Conservation (phyloP, 2,329 filamentous ascomycete genomes). For the Sporothrix schenckii region DNA sequence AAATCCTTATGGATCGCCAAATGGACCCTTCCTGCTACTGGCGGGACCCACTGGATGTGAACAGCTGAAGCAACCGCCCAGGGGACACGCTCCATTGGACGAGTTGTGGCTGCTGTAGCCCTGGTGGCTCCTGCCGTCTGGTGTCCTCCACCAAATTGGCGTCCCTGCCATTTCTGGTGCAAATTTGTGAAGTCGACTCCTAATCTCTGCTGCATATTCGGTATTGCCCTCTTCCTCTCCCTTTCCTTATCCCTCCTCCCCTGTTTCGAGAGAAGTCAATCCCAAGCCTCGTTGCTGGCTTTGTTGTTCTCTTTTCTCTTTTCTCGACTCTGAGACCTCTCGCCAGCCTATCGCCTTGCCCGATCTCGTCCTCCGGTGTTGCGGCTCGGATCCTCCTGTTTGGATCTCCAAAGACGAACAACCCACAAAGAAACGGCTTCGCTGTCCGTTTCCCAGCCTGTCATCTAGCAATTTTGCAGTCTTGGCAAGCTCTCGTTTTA, state of each 20-base stretch:
- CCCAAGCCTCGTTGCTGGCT: conserved; percentile 7
- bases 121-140: conserved; percentile 22
- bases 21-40: neutral
- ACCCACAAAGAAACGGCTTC: conserved; percentile 1
- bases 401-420: conserved; percentile 2
- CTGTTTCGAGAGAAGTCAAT: conserved; percentile 13
- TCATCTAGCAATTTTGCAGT: conserved; percentile 9
- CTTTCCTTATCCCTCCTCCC: conserved; percentile 14
- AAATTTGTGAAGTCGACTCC: conserved; percentile 20
- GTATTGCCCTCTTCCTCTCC: neutral
- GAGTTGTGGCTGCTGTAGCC: neutral
- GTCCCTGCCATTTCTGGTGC: conserved; percentile 25
- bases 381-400: conserved; percentile 22
- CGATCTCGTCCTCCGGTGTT: conserved; percentile 7
- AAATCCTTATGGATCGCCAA: conserved; percentile 14
- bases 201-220: neutral
- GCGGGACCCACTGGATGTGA: conserved; percentile 6
- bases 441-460: conserved; percentile 4
- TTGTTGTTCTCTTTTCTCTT: neutral
- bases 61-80: conserved; percentile 1
- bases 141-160: neutral
- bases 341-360: neutral
- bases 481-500: conserved; percentile 22
- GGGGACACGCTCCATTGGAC: neutral
- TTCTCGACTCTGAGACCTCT: neutral